Conservation (phyloP, 306 rosid species). For the Betula pendula region DNA sequence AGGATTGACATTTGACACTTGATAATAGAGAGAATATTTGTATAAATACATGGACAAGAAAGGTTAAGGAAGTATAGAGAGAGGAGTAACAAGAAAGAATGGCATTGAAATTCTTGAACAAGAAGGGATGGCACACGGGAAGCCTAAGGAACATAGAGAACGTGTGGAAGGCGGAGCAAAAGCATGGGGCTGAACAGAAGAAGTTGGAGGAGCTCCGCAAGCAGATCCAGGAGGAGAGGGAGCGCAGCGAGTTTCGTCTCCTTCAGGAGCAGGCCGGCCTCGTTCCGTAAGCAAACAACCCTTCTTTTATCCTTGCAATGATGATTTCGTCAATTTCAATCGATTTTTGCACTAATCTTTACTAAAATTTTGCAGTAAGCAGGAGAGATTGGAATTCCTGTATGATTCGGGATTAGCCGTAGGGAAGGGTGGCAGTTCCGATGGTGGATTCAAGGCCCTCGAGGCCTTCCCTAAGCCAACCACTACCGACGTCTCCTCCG, state of each 20-base stretch:
- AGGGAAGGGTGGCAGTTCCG: conserved; percentile 59
- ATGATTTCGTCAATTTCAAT: background rate
- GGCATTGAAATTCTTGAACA: conserved; percentile 93
- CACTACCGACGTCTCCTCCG: conserved; percentile 43
- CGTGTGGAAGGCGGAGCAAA: conserved; percentile 98
- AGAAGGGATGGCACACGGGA: conserved; percentile 99
- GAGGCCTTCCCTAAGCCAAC: conserved; percentile 63
- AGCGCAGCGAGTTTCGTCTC: conserved; percentile 81
- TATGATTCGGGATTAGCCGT: conserved; percentile 92
- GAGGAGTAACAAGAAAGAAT: conserved; percentile 30
- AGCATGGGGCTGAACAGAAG: conserved; percentile 83
- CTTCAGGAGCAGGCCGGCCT: conserved; percentile 97
- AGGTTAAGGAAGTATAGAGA: background rate
- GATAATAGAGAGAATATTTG: no score
- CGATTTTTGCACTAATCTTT: background rate
- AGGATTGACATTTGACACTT: no score
- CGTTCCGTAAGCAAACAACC: conserved; percentile 56
- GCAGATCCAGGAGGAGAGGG: conserved; percentile 84
- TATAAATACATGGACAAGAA: no score
- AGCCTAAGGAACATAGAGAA: conserved; percentile 89
- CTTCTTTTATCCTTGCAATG: background rate
- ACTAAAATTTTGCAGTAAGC: conserved; percentile 41
- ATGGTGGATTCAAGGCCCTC: conserved; percentile 75
- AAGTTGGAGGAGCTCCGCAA: conserved; percentile 93
- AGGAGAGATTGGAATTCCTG: conserved; percentile 88